Base-by-base conservation (phyloP, 2,329 filamentous ascomycete genomes). In the Fusarium redolens region DNA sequence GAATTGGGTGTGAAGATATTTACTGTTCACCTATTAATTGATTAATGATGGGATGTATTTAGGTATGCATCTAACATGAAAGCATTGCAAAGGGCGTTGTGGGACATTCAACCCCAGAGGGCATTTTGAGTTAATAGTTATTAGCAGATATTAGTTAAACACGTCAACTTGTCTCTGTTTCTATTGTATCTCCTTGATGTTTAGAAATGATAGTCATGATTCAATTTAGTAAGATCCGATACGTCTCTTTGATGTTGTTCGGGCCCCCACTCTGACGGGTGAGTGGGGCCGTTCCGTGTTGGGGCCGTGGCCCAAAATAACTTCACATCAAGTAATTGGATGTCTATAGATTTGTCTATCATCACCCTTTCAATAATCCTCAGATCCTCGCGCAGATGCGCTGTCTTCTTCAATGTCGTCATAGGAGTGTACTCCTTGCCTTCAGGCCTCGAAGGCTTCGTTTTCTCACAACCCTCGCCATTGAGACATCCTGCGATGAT, bases 401-500 rank as follows among this genome's bases (percentile, higher is more conserved):
- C 60, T 50, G 58, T 38, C 55, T 65, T 40, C 25, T 47, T 47
- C 64, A 47, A 71, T 65, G 55, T 25, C 38, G 55, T 9, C 50
- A 61, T 10, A 63, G 52, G 51, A 47, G 55, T 13, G 15, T 35
- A 9, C 31, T 65, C n/a, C 25, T 50, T 20, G 28, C 44, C 33
- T 25, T 20, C 17, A 12, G 9, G 25, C 18, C 33, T 28, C 35
- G 30, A 44, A 50, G 33, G 35, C 73, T 67, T 22, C 82, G 82
- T 31, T 71, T 68, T 44, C 84, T 89, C 64, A 79, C 88, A 22
- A 90, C 88, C 9, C 87, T 96, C 54, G 93, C 93, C 58, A 95
- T 96, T 78, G 93, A 96, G 81, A 92, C 92, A 14, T 95, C 92
- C 5, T 96, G 96, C 86, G 96, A 98, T 83, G 96, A 98, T 84